Base-by-base conservation (phyloP, 1,284 basidiomycete species). In the Ustilago esculenta region DNA sequence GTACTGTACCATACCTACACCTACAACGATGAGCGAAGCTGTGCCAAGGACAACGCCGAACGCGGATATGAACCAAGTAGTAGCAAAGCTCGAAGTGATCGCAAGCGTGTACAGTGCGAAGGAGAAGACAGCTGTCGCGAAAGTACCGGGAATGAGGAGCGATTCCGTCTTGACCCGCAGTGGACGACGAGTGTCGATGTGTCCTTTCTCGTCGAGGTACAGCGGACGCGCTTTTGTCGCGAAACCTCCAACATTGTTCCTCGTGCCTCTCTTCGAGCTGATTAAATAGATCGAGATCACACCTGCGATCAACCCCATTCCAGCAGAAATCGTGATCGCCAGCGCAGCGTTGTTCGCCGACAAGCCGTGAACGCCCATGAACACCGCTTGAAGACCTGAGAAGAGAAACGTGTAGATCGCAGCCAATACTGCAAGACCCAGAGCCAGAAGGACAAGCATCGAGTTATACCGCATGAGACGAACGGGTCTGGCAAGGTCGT, bases 191-290 rank as follows among this genome's bases (percentile, higher is more conserved):
- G 72, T 50, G 18, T 73, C 72, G 52, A 75, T 73, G 42, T 58
- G 61, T 4, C 72, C 72, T 42, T 75, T 75, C 37, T 75, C 72
- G 54, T 75, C 70, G 18, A 72, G 49, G 36, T 64, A 63, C 32
- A 72, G 47, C 24, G 70, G 55, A 3, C 70, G 53, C 2, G 51
- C 48, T 23, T 56, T 64, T 11, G 53, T 48, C 1, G 44, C 44
- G 14, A 64, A 64, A 4, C 43, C 49, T 6, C 39, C 37, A 1
- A 34, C 30, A 9, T 29, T 18, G 36, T 25, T 23, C 5, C 23
- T 11, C 4, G 45, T 25, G 24, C 27, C 29, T 15, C 30, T 40
- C 12, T 34, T 49, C 10, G 59, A 43, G 41, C 59, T 59, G 52
- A 64, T 39, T n/a, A 59, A 24, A 15, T 34, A 41, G 33, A 60